Base-by-base conservation (phyloP, 2,329 filamentous ascomycete species). In the Trichoderma hamatum region DNA sequence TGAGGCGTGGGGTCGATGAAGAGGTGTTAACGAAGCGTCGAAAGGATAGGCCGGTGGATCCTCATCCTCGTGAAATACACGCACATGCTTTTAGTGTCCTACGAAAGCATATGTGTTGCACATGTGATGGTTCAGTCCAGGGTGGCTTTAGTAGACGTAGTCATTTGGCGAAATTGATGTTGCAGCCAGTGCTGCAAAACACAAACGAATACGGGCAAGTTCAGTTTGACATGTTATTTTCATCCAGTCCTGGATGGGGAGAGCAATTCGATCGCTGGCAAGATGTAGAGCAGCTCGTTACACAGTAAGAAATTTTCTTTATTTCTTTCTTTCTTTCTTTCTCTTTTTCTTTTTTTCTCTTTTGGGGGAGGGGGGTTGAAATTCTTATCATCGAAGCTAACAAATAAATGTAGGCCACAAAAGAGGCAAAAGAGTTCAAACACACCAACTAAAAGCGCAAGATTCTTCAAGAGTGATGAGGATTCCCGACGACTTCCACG, bases 201-300 rank as follows among this genome's bases (percentile, higher is more conserved):
- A 32, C 19, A 5, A 43, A 28, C 3, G 59, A 62, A 14, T 4
- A 49, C 39, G 43, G 39, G 10, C 59, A 62, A 30, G 59, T 49
- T n/a, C 59, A 30, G 14, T 49, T 62, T 46, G 59, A 62, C 24
- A 62, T 62, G 59, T 24, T 62, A 2, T 51, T 62, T 21, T 62
- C 59, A 19, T 43, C 34, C 7, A 28, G 14, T 19, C 39, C 59
- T 19, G 39, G 10, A 13, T 62, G 39, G 21, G 43, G 24, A 13
- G 59, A 49, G 43, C 59, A 62, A 43, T 49, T 62, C 14, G 26
- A 30, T 30, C 39, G 39, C 21, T 62, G 59, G 59, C 59, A 62
- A 49, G 59, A 62, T 62, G 59, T 62, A 30, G 59, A 62, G 21
- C n/a, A 51, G 16, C 39, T 51, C 11, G 59, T 62, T 19, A 11